Conservation (phyloP, 306 rosid species). For the Malus domestica region DNA sequence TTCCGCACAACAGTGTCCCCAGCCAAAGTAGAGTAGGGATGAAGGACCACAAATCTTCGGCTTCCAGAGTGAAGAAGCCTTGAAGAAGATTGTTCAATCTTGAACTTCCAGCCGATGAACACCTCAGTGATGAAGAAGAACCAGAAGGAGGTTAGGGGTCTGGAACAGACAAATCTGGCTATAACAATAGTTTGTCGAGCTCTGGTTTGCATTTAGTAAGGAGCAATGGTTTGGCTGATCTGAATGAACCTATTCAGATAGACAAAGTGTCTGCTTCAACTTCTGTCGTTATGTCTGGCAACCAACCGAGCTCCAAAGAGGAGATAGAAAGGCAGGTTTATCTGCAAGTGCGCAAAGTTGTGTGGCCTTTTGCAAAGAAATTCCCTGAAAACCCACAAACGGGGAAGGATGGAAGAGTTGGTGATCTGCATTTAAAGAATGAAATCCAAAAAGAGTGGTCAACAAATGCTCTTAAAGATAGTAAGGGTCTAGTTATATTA, state of each 20-base stretch:
- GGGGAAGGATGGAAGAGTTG: background rate
- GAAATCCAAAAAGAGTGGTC: slow-evolving; percentile 3
- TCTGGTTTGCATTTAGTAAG: slow-evolving; percentile 3
- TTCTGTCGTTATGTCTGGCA: background rate
- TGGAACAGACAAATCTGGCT: background rate
- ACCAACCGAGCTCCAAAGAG: background rate
- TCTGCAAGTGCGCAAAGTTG: background rate
- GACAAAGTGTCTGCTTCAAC: slow-evolving; percentile 16
- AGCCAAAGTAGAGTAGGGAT: background rate
- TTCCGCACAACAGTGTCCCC: no score
- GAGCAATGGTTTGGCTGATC: slow-evolving; percentile 1
- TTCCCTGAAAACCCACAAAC: background rate
- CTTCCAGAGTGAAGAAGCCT: background rate
- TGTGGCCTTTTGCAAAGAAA: slow-evolving; percentile 12
- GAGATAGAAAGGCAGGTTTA: background rate
- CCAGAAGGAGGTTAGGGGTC: background rate
- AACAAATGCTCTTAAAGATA: background rate
- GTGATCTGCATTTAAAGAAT: background rate
- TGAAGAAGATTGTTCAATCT: background rate
- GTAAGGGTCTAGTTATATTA: background rate
- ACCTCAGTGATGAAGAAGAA: slow-evolving; percentile 13
- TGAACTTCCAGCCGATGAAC: slow-evolving; percentile 26
- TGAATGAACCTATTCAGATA: slow-evolving; percentile 19
- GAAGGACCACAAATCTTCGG: slow-evolving; percentile 8
- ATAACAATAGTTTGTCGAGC: background rate